A percentile compares a stretch with the other conserved stretches of the same genome.
These are phyloP conservation scores for Verbascum thapsus DNA, from an alignment of 257 asterid species.

Conservation along the genomic window DNA sequence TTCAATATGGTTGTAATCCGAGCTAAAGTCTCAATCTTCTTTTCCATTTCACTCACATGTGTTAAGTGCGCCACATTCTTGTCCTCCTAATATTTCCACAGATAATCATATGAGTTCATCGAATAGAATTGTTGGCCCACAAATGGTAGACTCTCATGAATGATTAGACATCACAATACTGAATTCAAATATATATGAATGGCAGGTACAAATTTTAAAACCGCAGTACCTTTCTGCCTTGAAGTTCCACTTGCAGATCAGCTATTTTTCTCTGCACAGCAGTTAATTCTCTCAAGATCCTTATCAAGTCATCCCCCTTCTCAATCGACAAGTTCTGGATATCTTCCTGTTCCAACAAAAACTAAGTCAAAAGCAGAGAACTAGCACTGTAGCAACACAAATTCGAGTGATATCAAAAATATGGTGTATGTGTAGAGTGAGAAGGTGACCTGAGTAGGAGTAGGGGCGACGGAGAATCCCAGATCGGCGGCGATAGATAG, in stretches of 20 bases:
- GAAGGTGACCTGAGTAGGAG: background rate
- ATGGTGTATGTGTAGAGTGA: background rate
- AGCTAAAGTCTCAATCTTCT: conserved; percentile 83
- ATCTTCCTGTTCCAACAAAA: conserved; percentile 65
- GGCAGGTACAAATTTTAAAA: conserved; percentile 10
- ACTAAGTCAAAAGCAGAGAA: conserved; percentile 1
- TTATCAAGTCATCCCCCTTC: conserved; percentile 84
- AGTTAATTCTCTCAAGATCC: conserved; percentile 88
- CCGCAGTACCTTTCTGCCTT: conserved; percentile 84
- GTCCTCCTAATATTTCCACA: conserved; percentile 66
- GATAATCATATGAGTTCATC: conserved; percentile 28
- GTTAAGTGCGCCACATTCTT: conserved; percentile 93
- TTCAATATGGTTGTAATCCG: conserved; percentile 87
- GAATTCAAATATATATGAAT: conserved; percentile 19
- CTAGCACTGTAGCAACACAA: too few relatives aligned
- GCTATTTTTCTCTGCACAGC: conserved; percentile 89
- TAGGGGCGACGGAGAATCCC: background rate
- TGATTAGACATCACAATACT: conserved; percentile 10
- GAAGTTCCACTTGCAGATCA: conserved; percentile 98
- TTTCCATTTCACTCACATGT: conserved; percentile 95
- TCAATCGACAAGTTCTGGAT: conserved; percentile 62
- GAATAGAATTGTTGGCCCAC: too few relatives aligned
- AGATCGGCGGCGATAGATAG: background rate
- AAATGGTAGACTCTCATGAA: background rate
- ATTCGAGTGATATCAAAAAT: too few relatives aligned